Evolutionary conservation across 2,329 filamentous ascomycete genomes (phyloP).

Genomic region (Nemania serpens): DNA sequence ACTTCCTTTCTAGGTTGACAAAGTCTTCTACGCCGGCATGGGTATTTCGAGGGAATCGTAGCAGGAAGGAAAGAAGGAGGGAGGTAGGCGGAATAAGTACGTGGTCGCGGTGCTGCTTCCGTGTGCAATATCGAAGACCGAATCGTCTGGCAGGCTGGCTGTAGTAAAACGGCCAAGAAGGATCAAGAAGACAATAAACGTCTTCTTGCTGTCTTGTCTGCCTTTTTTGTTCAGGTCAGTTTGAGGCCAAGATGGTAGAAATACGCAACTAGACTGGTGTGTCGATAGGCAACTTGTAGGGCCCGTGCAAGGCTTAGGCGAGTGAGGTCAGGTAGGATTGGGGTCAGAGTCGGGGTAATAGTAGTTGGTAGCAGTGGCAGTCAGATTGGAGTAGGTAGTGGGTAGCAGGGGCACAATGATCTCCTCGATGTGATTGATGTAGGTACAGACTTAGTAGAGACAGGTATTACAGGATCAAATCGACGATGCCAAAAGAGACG

Average conservation of each 20-base stretch:
- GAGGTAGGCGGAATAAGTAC: not conserved
- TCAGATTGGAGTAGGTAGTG: no score
- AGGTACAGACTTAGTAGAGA: no score
- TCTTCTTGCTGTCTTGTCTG: conserved; percentile 7
- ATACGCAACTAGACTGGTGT: not conserved
- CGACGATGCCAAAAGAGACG: not conserved
- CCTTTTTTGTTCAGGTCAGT: conserved; percentile 16
- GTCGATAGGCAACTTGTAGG: not conserved
- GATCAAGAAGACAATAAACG: conserved; percentile 13
- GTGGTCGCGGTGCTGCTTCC: conserved; percentile 29
- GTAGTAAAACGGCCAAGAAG: conserved; percentile 16
- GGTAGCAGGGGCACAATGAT: no score
- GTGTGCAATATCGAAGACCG: conserved; percentile 30
- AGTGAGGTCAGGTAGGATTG: conserved; percentile 10
- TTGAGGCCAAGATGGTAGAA: not conserved
- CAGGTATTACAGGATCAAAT: not conserved
- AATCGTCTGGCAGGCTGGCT: conserved; percentile 23
- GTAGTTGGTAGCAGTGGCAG: no score
- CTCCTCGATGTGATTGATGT: no score
- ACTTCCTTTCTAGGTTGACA: conserved; percentile 15
- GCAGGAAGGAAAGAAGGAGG: not conserved
- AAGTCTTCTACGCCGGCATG: conserved; percentile 4
- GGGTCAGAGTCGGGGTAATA: conserved; percentile 4
- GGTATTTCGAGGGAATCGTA: conserved; percentile 11
- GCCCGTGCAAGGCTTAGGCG: not conserved